Percentiles rank a stretch among this genome's conserved stretches.
Evolutionary conservation across 805 yeast genomes (phyloP).

Genomic region (Millerago galiae): DNA sequence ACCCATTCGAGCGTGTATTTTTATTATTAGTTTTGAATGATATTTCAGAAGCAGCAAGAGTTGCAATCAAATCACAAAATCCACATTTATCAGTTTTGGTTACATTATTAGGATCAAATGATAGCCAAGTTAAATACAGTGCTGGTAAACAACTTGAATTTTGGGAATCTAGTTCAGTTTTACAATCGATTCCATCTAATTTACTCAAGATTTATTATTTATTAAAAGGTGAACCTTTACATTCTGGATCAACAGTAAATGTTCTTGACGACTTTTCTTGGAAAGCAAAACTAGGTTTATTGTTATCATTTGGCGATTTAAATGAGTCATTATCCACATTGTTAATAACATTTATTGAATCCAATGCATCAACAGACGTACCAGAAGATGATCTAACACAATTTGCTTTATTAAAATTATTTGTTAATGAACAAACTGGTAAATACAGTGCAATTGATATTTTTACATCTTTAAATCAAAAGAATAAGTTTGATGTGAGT

Average conservation of each 20-base stretch:
- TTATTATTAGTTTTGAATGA: conserved; percentile 47
- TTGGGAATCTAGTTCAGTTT: conserved; percentile 48
- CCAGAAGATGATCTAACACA: conserved; percentile 15
- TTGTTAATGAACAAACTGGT: conserved; percentile 18
- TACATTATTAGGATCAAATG: conserved; percentile 67
- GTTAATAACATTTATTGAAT: conserved; percentile 24
- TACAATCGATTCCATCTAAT: conserved; percentile 43
- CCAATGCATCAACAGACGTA: conserved; percentile 9
- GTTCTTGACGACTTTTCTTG: conserved; percentile 50
- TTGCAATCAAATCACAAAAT: conserved; percentile 57
- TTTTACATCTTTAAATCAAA: conserved; percentile 13
- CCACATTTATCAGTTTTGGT: conserved; percentile 65
- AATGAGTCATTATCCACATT: conserved; percentile 29
- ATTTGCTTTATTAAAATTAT: conserved; percentile 26
- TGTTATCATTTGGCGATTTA: conserved; percentile 57
- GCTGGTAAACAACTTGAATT: conserved; percentile 58
- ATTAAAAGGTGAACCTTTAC: conserved; percentile 45
- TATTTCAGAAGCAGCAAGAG: conserved; percentile 51
- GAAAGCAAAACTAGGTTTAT: conserved; percentile 54
- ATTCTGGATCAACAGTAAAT: conserved; percentile 24
- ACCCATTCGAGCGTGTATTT: conserved; percentile 46
- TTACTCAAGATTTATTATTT: conserved; percentile 58
- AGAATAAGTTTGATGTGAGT: conserved; percentile 27
- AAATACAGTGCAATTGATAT: conserved; percentile 12
- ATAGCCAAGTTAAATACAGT: conserved; percentile 43